Base-by-base conservation (phyloP, 2,329 filamentous ascomycete genomes). In the Apiospora aurea region DNA sequence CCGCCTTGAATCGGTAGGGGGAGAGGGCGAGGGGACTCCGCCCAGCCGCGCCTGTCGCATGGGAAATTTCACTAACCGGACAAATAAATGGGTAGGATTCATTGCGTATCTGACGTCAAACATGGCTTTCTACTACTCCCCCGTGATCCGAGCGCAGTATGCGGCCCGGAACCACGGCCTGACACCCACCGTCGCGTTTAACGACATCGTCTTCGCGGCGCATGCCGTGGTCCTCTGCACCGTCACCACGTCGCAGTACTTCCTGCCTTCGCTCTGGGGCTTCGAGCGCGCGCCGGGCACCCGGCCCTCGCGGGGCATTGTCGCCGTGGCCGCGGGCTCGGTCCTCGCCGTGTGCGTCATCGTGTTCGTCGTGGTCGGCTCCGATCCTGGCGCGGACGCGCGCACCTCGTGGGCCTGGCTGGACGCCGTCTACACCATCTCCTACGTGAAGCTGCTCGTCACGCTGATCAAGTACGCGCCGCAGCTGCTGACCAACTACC, bases 381-480 rank as follows among this genome's bases (percentile, higher is more conserved):
- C 80, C 41, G 79, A 82, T 4, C 26, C 66, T 3, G 68, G 43
- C 29, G 77, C 80, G 44, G 76, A 87, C 75, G 82, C 87, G 3
- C 78, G 77, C 41, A 82, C 77, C 53, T 84, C 85, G 69, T 92
- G 90, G 90, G 87, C 88, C 70, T 89, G 87, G 82, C 87, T 92
- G 57, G 91, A 92, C 77, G 85, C 89, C 70, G 85, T 90, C 68
- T 91, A 91, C 78, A 89, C 92, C 16, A 84, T 97, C 44, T 94
- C 94, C 57, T 97, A 97, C 80, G 92, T 97, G 80, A 99, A 99
- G 84, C 87, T 99, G 46, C 82, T 95, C 71, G 90, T 97, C 75
- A 97, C 96, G 0, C 84, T 98, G 38, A 89, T 97, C 83, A 99
- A 99, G 84, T 98, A 98, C 83, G 91, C 94, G 67, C 96, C 96